phyloP scores from a whole-genome alignment of 2,329 filamentous ascomycete species.

The Fusarium xylarioides region DNA sequence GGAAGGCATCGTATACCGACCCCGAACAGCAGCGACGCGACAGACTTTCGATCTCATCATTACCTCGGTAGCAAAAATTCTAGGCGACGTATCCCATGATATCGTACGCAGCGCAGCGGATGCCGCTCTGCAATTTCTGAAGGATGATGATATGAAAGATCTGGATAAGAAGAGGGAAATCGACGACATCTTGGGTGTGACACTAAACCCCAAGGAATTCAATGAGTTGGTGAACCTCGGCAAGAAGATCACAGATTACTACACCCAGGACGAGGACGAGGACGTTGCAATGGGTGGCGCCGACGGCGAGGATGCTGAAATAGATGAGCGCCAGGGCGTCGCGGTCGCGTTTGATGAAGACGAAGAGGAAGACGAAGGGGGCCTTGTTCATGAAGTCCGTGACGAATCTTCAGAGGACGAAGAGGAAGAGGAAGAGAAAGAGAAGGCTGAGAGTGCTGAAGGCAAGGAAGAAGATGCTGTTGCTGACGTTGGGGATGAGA shows the following conservation, averaged over 20 bases:
- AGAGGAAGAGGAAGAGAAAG: conserved; percentile 60
- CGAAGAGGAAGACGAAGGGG: conserved; percentile 83
- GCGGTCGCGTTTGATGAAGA: conserved; percentile 97
- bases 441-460: conserved; percentile 66
- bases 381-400: conserved; percentile 83
- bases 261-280: conserved; percentile 95
- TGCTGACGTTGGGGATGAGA: conserved; percentile 77
- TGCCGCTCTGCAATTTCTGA: conserved; percentile 87
- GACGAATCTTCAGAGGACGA: conserved; percentile 89
- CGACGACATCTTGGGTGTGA: conserved; percentile 88
- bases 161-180: conserved; percentile 98
- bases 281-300: conserved; percentile 77
- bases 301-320: conserved; percentile 74
- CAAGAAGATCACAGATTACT: conserved; percentile 99
- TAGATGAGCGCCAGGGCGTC: conserved; percentile 95
- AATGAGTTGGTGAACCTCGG: conserved; percentile 96
- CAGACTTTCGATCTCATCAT: conserved; percentile 95
- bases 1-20: conserved; percentile 91
- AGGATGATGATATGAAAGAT: conserved; percentile 95
- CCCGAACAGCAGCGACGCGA: conserved; percentile 88
- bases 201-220: conserved; percentile 88
- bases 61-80: conserved; percentile 84
- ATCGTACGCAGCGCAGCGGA: conserved; percentile 94
- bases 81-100: conserved; percentile 93
- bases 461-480: conserved; percentile 60